phyloP scores from a whole-genome alignment of 1,284 basidiomycete species.

The Schizopora paradoxa region DNA sequence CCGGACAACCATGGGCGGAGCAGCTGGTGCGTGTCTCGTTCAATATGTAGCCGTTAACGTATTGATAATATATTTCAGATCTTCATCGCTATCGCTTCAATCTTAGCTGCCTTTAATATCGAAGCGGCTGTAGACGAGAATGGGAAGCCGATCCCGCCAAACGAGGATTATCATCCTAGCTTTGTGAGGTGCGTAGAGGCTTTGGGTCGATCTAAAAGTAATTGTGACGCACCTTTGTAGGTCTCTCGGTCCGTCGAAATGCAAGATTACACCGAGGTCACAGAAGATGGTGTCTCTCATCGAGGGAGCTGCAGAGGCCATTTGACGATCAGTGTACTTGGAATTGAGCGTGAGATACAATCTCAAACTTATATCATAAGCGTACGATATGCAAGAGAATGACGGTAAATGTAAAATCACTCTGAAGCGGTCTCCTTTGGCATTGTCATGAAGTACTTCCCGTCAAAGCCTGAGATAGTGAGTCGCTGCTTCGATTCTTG shows the following conservation, averaged over 20 bases:
- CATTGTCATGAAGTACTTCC: no score
- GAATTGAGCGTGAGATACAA: no score
- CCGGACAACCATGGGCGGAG: constrained; percentile 17
- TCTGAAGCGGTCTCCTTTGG: no score
- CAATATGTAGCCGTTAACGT: background rate
- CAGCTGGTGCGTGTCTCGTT: constrained; percentile 8
- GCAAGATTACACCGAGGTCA: constrained; percentile 6
- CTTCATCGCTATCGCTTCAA: constrained; percentile 10
- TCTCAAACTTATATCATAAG: no score
- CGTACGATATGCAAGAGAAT: no score
- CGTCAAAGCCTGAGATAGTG: no score
- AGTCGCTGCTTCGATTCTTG: no score
- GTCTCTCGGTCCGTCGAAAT: constrained; percentile 10
- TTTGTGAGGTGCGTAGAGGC: constrained; percentile 4
- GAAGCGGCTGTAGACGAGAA: constrained; percentile 15
- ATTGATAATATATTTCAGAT: background rate
- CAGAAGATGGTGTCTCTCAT: background rate
- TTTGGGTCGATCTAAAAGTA: background rate
- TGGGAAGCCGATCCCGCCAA: constrained; percentile 14
- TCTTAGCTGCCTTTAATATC: constrained; percentile 20
- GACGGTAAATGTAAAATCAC: no score
- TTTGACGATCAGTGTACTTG: no score
- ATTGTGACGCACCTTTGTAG: no score
- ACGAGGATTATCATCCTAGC: constrained; percentile 1
- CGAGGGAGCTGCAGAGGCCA: background rate